Evolutionary conservation across 2,329 filamentous ascomycete species (phyloP).

Genomic region (Venturia effusa): DNA sequence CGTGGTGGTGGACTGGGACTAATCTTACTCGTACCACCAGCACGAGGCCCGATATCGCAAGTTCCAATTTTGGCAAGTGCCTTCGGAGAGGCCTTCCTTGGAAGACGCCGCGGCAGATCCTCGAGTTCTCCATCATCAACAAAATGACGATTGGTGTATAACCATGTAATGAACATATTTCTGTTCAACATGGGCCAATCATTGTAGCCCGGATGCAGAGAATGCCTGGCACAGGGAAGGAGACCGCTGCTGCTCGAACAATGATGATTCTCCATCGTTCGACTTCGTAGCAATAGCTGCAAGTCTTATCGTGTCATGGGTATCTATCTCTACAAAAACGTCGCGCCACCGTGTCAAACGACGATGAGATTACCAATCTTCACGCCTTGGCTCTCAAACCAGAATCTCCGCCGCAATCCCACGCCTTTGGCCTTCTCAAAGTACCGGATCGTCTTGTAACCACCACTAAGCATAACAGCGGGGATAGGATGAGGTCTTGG

Average conservation of each 20-base stretch:
- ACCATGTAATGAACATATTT: too few relatives aligned
- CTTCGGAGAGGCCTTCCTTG: not conserved
- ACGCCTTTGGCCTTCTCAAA: slow-evolving; percentile 55
- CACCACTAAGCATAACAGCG: slow-evolving; percentile 73
- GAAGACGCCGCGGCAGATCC: not conserved
- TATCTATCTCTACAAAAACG: not conserved
- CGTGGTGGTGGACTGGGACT: not conserved
- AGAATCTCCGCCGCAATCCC: slow-evolving; percentile 67
- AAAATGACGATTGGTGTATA: too few relatives aligned
- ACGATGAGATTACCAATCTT: slow-evolving; percentile 71
- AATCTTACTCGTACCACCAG: too few relatives aligned
- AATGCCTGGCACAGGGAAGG: not conserved
- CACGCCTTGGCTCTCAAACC: slow-evolving; percentile 69
- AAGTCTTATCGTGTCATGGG: not conserved
- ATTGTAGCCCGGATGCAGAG: not conserved
- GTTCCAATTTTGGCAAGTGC: not conserved
- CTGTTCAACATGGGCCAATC: not conserved
- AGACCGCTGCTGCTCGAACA: not conserved
- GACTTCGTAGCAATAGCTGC: not conserved
- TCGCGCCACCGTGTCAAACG: slow-evolving; percentile 25
- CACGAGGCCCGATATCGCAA: not conserved
- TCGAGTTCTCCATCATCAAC: not conserved
- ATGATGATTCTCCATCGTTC: not conserved
- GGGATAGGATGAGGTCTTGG: slow-evolving; percentile 61
- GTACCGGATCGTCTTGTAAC: slow-evolving; percentile 51